Base-by-base conservation (phyloP, 768 basidiomycete genomes). In the Pholiota conissans region DNA sequence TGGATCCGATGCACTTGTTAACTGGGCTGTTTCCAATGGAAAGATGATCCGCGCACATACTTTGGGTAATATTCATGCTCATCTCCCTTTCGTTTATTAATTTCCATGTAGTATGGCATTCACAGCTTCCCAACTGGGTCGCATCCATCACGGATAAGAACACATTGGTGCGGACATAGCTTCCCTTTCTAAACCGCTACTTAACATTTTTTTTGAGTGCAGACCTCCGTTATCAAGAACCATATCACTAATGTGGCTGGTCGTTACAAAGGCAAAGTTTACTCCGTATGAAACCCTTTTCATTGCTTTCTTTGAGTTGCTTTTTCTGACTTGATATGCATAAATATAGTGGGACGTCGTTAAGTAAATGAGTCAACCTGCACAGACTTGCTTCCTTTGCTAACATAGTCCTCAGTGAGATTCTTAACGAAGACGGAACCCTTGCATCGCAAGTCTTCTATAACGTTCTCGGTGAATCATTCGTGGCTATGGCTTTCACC, bases 351-450 rank as follows among this genome's bases (percentile, higher is more conserved):
- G 77, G 78, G 75, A 77, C 61, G 76, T 77, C 49, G 70, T 66
- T 69, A 79, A 79, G 76, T 78, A 54, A 46, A 71, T 61, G 24
- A 11, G 10, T 8, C 16, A 6, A 3, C 7, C 22, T 5, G 45
- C 49, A 54, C 24, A 16, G 3, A 18, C 9, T 18, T 35, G 2
- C 24, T 13, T 26, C 66, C 64, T 56, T 71, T 39, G 69, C 67
- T 32, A 13, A 57, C 28, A 8, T 37, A 8, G 22, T 3, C 46
- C 18, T 11, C 45, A 77, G 76, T 58, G 82, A 83, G 66, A 79
- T 79, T 53, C 73, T 84, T 63, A 81, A 81, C 68, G 81, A 83
- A 56, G 77, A 82, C 60, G 81, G 81, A 47, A 74, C 73, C 50
- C 63, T 81, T 52, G 74, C 77, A 16, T 74, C 72, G 35, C 76